These are phyloP conservation scores for Pugionium cornutum DNA, from an alignment of 345 rosid species.

Conservation along the genomic window DNA sequence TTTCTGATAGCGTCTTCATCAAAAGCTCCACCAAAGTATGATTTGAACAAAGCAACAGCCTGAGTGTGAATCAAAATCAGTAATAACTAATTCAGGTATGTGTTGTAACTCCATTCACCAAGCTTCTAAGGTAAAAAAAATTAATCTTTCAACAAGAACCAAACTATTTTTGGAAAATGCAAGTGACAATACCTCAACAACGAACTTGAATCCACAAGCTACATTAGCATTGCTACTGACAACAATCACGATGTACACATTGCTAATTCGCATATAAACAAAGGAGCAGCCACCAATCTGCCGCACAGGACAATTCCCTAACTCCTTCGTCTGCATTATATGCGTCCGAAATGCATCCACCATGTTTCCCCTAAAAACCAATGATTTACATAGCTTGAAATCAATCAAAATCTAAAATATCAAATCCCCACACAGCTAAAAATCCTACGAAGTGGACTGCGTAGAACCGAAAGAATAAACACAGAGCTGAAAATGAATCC, in stretches of 20 bases:
- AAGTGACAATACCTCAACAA: slow-evolving; percentile 78
- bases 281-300: slow-evolving; percentile 99
- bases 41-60: slow-evolving; percentile 96
- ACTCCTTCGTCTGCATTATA: slow-evolving; percentile 98
- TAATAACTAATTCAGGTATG: not conserved
- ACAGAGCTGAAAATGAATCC: not conserved
- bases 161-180: not conserved
- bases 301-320: slow-evolving; percentile 94
- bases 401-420: no score
- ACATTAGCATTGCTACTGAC: slow-evolving; percentile 99
- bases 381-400: no score
- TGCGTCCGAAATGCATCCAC: slow-evolving; percentile 97
- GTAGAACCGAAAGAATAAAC: slow-evolving; percentile 10
- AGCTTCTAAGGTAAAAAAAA: not conserved
- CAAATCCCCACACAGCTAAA: no score
- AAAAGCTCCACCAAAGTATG: slow-evolving; percentile 98
- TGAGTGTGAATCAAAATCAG: slow-evolving; percentile 38
- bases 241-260: slow-evolving; percentile 95
- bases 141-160: not conserved
- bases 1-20: slow-evolving; percentile 98
- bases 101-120: not conserved
- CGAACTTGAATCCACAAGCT: slow-evolving; percentile 98
- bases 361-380: slow-evolving; percentile 66
- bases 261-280: slow-evolving; percentile 96
- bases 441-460: slow-evolving; percentile 6